Percentiles rank a stretch among this genome's conserved stretches.
Evolutionary conservation across 257 asterid genomes (phyloP).

Genomic region (Solanum chmielewskii): DNA sequence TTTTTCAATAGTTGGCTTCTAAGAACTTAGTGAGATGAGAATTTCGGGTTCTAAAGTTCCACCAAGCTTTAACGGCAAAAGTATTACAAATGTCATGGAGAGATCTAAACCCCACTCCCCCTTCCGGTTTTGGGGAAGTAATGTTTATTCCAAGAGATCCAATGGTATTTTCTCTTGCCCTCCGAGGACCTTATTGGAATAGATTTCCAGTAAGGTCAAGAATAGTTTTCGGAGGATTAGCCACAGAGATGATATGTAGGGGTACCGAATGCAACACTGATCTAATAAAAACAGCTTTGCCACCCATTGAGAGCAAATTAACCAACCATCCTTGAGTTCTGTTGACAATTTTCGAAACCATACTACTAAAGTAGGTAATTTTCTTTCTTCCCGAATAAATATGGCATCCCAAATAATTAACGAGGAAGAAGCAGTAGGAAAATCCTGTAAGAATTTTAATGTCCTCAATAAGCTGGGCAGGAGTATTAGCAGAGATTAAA

Average conservation of each 20-base stretch:
- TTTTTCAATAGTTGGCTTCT: not conserved
- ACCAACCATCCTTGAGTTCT: not conserved
- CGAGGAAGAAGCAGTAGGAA: not conserved
- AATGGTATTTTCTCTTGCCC: not conserved
- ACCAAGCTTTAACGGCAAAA: not conserved
- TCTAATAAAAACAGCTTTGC: not conserved
- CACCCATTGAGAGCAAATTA: not conserved
- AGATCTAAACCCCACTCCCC: not conserved
- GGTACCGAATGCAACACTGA: not conserved
- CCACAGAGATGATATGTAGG: not conserved
- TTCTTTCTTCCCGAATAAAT: not conserved
- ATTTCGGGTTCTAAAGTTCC: not conserved
- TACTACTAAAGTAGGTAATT: not conserved
- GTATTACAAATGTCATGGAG: no score
- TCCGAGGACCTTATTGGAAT: not conserved
- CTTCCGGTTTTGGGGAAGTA: not conserved
- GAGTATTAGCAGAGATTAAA: no score
- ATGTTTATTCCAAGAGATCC: not conserved
- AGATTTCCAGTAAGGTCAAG: not conserved
- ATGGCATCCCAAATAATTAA: not conserved
- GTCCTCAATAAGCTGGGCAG: not conserved
- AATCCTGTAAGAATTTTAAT: not conserved
- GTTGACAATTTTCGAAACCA: not conserved
- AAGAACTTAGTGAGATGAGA: not conserved
- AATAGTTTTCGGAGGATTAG: not conserved